Base-by-base conservation (phyloP, 2,329 filamentous ascomycete genomes). In the Hypoxylon sp. region DNA sequence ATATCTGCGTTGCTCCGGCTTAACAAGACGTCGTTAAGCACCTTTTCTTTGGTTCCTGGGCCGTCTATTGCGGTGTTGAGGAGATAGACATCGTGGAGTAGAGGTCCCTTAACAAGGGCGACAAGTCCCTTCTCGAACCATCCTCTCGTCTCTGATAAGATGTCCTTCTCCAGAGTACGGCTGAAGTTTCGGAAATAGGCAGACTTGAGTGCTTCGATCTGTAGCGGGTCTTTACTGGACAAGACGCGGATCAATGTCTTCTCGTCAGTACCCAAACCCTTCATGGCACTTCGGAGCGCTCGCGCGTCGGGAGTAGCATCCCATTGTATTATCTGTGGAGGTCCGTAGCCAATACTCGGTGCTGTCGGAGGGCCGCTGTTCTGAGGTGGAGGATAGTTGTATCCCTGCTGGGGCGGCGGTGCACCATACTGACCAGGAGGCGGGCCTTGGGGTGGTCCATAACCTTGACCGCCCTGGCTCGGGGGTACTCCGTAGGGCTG, bases 211-310 rank as follows among this genome's bases (percentile, higher is more conserved):
- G 86, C 82, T 49, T 89, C 86, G 65, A 95, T 85, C 75, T 97
- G 91, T 4, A 93, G 81, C 0, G 94, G 91, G 67, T 96, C 92
- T 66, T 93, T 89, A 69, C 84, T 86, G 2, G 90, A 80, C 7
- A 98, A 81, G 2, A 89, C 80, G 1, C 82, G 80, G 67, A 97
- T 94, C 15, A 98, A 80, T 0, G 85, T 78, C 72, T 88, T 90
- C 76, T 97, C 94, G 72, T 98, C 88, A 0, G 94, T 97, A 32
- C 94, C 94, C 65, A 97, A 92, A 0, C 93, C 93, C 78, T 97
- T 97, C 93, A 97, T 97, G 1, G 94, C 92, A 70, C 85, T 85
- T 55, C 92, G 87, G 20, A 97, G 81, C 3, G 83, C 86, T 59
- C 93, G 86, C 0, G 92, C 91, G 70, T 95, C 89, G 11, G 82